Percentiles rank a stretch among this genome's conserved stretches.
Evolutionary conservation across 2,329 filamentous ascomycete genomes (phyloP).

Genomic region (Ceratocystis diversiconidia): DNA sequence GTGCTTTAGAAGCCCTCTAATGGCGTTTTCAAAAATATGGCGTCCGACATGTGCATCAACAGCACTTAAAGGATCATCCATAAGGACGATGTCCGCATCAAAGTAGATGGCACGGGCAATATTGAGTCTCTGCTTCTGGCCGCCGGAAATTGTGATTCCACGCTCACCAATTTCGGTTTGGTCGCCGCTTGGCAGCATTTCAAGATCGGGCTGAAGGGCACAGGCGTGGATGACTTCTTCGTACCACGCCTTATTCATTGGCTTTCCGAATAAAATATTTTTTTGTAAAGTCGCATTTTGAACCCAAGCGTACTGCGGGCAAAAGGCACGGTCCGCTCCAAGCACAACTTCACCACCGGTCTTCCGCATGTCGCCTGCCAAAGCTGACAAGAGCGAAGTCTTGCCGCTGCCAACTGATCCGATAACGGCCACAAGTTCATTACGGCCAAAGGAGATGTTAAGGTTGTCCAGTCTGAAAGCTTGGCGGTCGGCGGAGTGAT

Average conservation of each 20-base stretch:
- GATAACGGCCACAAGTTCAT: constrained; percentile 74
- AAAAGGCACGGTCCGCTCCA: constrained; percentile 73
- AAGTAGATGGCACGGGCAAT: constrained; percentile 73
- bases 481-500: constrained; percentile 37
- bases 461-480: constrained; percentile 61
- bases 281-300: constrained; percentile 78
- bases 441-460: constrained; percentile 52
- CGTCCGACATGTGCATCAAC: constrained; percentile 57
- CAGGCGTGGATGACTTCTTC: constrained; percentile 73
- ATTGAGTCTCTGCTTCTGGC: constrained; percentile 88
- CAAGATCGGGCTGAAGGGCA: constrained; percentile 69
- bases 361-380: constrained; percentile 88
- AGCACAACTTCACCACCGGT: constrained; percentile 59
- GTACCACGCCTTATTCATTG: constrained; percentile 65
- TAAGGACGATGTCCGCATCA: constrained; percentile 50
- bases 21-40: constrained; percentile 85
- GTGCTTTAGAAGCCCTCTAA: constrained; percentile 72
- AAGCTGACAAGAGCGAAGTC: constrained; percentile 70
- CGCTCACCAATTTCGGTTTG: constrained; percentile 87
- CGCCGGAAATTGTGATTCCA: constrained; percentile 88
- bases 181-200: constrained; percentile 85
- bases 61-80: constrained; percentile 56
- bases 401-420: constrained; percentile 84
- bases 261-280: constrained; percentile 83
- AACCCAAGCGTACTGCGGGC: constrained; percentile 95